Evolutionary conservation across 1,284 basidiomycete genomes (phyloP).

Genomic region (Ganoderma sinense): DNA sequence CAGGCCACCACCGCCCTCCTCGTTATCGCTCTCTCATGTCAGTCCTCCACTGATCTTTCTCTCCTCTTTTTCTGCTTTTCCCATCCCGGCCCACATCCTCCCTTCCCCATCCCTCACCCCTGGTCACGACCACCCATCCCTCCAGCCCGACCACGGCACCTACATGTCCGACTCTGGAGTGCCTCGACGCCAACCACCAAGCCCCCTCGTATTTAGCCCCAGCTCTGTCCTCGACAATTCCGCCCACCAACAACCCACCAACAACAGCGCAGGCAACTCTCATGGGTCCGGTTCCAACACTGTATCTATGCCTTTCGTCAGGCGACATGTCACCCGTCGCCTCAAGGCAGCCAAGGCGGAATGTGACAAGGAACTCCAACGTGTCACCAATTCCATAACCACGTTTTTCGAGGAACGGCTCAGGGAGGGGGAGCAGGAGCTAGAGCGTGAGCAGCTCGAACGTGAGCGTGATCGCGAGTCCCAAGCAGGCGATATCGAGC

Average conservation of each 20-base stretch:
- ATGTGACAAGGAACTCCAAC: constrained; percentile 94
- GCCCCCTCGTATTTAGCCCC: constrained; percentile 78
- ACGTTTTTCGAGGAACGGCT: constrained; percentile 92
- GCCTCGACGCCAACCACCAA: constrained; percentile 74
- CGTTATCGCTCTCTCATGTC: constrained; percentile 40
- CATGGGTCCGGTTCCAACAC: constrained; percentile 70
- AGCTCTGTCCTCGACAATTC: constrained; percentile 68
- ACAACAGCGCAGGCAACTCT: constrained; percentile 39
- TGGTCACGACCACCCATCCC: constrained; percentile 23
- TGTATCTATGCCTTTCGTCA: constrained; percentile 90
- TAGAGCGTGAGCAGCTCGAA: constrained; percentile 64
- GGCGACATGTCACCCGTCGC: constrained; percentile 92
- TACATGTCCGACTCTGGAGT: constrained; percentile 68
- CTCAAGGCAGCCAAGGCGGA: constrained; percentile 94
- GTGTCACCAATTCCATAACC: constrained; percentile 93
- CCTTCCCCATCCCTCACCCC: constrained; percentile 28
- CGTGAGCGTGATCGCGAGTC: constrained; percentile 55
- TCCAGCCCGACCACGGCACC: constrained; percentile 33
- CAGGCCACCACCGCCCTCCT: constrained; percentile 37
- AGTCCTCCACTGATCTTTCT: constrained; percentile 30
- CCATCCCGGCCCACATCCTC: constrained; percentile 26
- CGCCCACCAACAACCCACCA: constrained; percentile 45
- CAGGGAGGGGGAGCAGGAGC: constrained; percentile 71
- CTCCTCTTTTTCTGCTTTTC: constrained; percentile 30
- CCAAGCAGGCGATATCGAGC: constrained; percentile 55